Conservation (phyloP, 1,284 basidiomycete genomes). For the Naganishia albida region DNA sequence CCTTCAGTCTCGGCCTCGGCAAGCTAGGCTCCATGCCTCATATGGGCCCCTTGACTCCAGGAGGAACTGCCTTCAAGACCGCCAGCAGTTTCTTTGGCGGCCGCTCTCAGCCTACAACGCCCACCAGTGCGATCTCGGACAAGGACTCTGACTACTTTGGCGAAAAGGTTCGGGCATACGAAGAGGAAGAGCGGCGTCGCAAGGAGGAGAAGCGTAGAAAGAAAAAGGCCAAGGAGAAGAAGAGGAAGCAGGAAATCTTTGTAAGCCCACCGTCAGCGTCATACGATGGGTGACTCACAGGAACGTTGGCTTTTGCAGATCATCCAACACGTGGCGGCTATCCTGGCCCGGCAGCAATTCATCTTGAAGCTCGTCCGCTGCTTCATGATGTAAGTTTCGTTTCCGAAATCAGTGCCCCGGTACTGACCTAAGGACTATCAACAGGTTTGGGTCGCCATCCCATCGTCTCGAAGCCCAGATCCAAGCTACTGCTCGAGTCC, state of each 20-base stretch:
- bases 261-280: conserved; percentile 55
- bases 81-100: conserved; percentile 50
- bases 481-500: conserved; percentile 77
- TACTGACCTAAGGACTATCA: not conserved
- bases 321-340: conserved; percentile 83
- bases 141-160: conserved; percentile 49
- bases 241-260: conserved; percentile 75
- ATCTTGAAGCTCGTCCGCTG: conserved; percentile 83
- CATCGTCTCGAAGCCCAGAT: conserved; percentile 86
- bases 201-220: conserved; percentile 57
- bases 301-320: conserved; percentile 59
- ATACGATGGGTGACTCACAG: not conserved
- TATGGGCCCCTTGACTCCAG: conserved; percentile 27
- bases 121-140: conserved; percentile 42
- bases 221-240: conserved; percentile 60
- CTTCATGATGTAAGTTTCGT: conserved; percentile 72
- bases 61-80: conserved; percentile 34
- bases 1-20: conserved; percentile 23
- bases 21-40: conserved; percentile 24
- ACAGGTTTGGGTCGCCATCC: conserved; percentile 76
- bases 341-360: conserved; percentile 84
- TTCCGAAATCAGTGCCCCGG: not conserved
- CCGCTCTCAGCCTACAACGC: conserved; percentile 41
- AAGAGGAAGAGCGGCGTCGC: conserved; percentile 53
- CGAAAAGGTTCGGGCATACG: conserved; percentile 32